Evolutionary conservation across 345 rosid species (phyloP), one percentile per base, ranked within the genome.

Genomic region (Draba incana): DNA sequence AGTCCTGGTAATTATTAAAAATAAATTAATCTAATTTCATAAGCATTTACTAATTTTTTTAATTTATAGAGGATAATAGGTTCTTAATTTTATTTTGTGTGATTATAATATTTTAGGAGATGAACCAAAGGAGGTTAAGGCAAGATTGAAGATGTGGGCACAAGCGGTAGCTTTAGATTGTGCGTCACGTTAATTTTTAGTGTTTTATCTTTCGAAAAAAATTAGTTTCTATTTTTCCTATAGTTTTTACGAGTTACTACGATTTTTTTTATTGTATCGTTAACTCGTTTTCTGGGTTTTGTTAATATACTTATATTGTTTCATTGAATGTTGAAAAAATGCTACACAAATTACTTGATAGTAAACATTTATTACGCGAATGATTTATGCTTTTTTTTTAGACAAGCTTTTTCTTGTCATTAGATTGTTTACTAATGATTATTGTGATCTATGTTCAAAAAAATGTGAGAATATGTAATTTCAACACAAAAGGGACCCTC

Each of bases 51-150:
- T 20, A 20, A 20, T 20, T 20, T 20, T 20, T 20, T 20, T 20
- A 20, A 20, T 20, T 20, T 0, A 20, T 20, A 20, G 20, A 20
- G 20, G 1, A 20, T 20, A 20, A 20, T 20, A 20, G 20, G 20
- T 20, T 20, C 20, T 20, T 20, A 20, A 20, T 20, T 20, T 20
- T 1, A 20, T 20, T 20, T 20, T 20, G 0, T 66, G 11, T 59
- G 42, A 16, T 58, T 30, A 8, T 54, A 4, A 24, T 25, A 48
- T 41, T 4, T 35, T 71, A 93, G 98, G 98, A 1, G 98, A 93
- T 79, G 97, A 93, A 70, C 98, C 98, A 1, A 70, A 83, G 60
- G 96, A 93, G 57, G 96, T 93, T n/a, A 93, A 90, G 87, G 97
- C 97, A 3, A 77, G 98, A 74, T 81, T 93, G 11, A 93, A 84